A percentile compares a stretch with the other conserved stretches of the same genome.
Evolutionary conservation across 441 rosid species (phyloP).

Genomic region (Mallotus repandus): DNA sequence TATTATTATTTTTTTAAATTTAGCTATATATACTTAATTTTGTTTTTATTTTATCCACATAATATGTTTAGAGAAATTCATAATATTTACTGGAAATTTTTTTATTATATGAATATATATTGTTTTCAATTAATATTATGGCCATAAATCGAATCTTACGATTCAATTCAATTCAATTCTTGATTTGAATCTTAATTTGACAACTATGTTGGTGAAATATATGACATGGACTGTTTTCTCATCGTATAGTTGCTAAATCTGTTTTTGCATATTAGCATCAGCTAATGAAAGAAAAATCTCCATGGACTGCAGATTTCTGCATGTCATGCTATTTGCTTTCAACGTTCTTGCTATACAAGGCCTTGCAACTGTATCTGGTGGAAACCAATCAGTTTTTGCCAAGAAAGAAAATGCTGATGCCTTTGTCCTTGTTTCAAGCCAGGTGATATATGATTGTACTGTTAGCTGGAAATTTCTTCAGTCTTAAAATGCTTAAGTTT

Average conservation of each 20-base stretch:
- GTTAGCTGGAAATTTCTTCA: background rate
- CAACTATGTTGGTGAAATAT: background rate
- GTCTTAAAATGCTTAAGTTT: background rate
- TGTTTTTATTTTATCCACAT: too few relatives aligned
- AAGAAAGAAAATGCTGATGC: constrained; percentile 69
- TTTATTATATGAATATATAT: too few relatives aligned
- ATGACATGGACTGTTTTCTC: background rate
- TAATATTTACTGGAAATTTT: too few relatives aligned
- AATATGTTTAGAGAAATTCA: too few relatives aligned
- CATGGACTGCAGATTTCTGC: constrained; percentile 56
- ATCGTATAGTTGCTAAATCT: background rate
- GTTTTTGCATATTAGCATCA: constrained; percentile 2
- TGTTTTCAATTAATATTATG: too few relatives aligned
- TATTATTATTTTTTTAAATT: too few relatives aligned
- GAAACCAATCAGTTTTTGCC: constrained; percentile 46
- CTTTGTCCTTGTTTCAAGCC: constrained; percentile 78
- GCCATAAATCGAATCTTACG: too few relatives aligned
- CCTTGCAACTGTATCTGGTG: constrained; percentile 54
- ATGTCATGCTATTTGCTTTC: constrained; percentile 61
- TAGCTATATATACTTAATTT: too few relatives aligned
- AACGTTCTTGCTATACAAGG: constrained; percentile 53
- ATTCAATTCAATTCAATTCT: too few relatives aligned
- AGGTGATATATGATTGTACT: constrained; percentile 39
- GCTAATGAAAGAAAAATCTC: constrained; percentile 23
- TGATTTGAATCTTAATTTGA: too few relatives aligned